phyloP scores from a whole-genome alignment of 495 filamentous ascomycete genomes.

The Neurospora cerealis region DNA sequence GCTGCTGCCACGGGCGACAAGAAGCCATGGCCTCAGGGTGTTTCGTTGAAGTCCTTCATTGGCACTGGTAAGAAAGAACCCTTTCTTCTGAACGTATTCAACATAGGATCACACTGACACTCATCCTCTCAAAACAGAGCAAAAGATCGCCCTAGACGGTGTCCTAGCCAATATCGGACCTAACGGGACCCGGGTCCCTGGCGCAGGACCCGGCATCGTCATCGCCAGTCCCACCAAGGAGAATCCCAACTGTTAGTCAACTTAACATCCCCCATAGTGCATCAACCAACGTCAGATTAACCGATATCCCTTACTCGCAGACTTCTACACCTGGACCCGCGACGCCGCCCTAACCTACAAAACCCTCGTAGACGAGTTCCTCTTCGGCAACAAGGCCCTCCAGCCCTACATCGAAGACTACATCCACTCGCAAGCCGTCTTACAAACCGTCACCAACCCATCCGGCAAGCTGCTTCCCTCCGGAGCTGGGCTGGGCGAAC shows the following conservation, averaged over 20 bases:
- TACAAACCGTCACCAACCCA: constrained; percentile 49
- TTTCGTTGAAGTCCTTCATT: constrained; percentile 41
- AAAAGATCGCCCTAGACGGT: constrained; percentile 36
- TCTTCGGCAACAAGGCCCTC: constrained; percentile 37
- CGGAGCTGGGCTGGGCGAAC: constrained; percentile 40
- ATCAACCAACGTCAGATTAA: not conserved
- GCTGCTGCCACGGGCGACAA: not conserved
- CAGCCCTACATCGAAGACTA: constrained; percentile 45
- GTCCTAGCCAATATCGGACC: constrained; percentile 51
- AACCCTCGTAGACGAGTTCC: constrained; percentile 47
- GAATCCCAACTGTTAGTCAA: constrained; percentile 43
- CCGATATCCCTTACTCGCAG: constrained; percentile 8
- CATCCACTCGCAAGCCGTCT: constrained; percentile 43
- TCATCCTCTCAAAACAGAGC: constrained; percentile 16
- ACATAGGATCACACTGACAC: not conserved
- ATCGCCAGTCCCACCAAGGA: constrained; percentile 48
- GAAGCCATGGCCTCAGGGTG: constrained; percentile 3
- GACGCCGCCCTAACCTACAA: constrained; percentile 55
- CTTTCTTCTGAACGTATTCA: not conserved
- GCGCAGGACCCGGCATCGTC: constrained; percentile 42
- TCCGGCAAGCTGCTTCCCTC: constrained; percentile 38
- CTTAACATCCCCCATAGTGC: too few relatives aligned
- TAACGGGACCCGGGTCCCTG: constrained; percentile 32
- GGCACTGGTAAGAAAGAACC: constrained; percentile 13
- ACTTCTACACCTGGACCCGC: constrained; percentile 57